A percentile compares a stretch with the other conserved stretches of the same genome.
Conservation (phyloP, 495 filamentous ascomycete genomes). For the Chaetomium cochliodes region DNA sequence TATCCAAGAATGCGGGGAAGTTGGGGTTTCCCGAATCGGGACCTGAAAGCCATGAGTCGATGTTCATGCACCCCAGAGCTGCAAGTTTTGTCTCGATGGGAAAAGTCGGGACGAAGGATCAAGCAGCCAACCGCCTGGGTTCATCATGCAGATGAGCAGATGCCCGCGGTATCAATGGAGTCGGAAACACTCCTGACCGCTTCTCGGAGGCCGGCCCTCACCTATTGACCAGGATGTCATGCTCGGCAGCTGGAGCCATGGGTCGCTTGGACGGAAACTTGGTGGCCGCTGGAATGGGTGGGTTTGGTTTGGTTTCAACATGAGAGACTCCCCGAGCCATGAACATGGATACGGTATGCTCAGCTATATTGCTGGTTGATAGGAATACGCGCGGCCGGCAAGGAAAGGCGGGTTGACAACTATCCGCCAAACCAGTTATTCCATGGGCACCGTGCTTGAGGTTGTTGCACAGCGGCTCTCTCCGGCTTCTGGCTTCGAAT, state of each 20-base stretch:
- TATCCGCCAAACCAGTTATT: too few relatives aligned
- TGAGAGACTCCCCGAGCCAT: not conserved
- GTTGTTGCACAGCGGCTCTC: not conserved
- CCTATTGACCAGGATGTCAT: not conserved
- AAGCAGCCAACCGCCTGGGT: not conserved
- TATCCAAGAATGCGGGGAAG: slow-evolving; percentile 12
- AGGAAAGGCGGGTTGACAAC: not conserved
- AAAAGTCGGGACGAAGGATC: not conserved
- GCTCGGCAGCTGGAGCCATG: not conserved
- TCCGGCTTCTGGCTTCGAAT: not conserved
- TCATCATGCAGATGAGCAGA: not conserved
- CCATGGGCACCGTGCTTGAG: not conserved
- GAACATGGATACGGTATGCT: not conserved
- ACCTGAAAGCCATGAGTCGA: not conserved
- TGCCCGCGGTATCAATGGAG: not conserved
- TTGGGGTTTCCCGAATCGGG: slow-evolving; percentile 14
- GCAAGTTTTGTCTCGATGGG: not conserved
- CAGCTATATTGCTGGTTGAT: not conserved
- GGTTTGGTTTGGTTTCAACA: not conserved
- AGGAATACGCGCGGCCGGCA: not conserved
- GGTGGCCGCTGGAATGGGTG: not conserved
- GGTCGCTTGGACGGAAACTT: not conserved
- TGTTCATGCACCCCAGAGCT: not conserved
- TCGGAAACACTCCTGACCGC: not conserved
- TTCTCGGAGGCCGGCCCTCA: not conserved